These are phyloP conservation scores for Aspergillus viridinutans DNA, from an alignment of 2,329 filamentous ascomycete genomes.

Conservation along the genomic window DNA sequence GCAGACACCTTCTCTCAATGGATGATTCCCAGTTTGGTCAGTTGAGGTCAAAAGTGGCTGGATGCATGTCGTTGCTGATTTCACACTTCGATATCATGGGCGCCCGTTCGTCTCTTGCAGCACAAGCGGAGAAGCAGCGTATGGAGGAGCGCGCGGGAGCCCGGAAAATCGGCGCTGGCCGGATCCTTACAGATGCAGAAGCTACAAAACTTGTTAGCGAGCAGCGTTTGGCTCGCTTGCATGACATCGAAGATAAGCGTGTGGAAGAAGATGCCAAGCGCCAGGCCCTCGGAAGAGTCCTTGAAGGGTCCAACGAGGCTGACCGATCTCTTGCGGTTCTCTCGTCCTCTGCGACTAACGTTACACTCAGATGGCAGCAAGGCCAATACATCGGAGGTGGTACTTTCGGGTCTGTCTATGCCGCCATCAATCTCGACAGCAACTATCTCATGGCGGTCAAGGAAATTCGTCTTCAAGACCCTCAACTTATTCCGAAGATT, in stretches of 20 bases:
- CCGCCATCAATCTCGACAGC: constrained; percentile 93
- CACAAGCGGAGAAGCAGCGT: constrained; percentile 86
- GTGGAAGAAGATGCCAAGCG: constrained; percentile 78
- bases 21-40: constrained; percentile 81
- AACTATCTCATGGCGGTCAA: constrained; percentile 98
- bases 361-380: constrained; percentile 96
- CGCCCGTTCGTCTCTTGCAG: constrained; percentile 84
- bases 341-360: constrained; percentile 89
- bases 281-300: constrained; percentile 80
- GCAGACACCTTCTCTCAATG: constrained; percentile 86
- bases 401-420: constrained; percentile 96
- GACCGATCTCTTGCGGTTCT: constrained; percentile 92
- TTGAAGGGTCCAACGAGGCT: constrained; percentile 93
- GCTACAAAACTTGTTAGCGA: constrained; percentile 69
- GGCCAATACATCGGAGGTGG: constrained; percentile 97
- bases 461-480: constrained; percentile 94
- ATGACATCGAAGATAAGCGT: constrained; percentile 71
- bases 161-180: constrained; percentile 72
- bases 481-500: constrained; percentile 90
- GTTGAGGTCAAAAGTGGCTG: constrained; percentile 82
- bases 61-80: constrained; percentile 95
- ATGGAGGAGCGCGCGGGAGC: constrained; percentile 76
- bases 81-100: constrained; percentile 99
- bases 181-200: constrained; percentile 75
- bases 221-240: constrained; percentile 68